Conservation (phyloP, 106 monocot genomes). For the Dendrobium nobile region DNA sequence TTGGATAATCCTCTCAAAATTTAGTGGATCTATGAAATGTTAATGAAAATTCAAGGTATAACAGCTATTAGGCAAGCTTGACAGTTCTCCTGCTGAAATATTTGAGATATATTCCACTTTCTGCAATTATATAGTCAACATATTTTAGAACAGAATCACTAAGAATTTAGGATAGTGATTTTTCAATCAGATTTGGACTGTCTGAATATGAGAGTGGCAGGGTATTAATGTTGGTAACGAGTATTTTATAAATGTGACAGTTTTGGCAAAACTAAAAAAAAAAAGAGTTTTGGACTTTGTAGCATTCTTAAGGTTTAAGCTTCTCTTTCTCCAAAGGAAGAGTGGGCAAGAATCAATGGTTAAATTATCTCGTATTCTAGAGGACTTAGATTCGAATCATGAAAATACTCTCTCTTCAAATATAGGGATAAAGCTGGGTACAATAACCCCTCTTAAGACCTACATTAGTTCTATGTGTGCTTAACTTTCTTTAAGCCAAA, state of each 20-base stretch:
- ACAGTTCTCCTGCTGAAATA: not conserved
- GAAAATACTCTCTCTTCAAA: too few species aligned
- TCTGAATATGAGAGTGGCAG: not conserved
- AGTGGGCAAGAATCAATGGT: not conserved
- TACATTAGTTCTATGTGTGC: too few species aligned
- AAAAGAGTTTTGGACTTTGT: not conserved
- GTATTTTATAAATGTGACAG: not conserved
- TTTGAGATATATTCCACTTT: not conserved
- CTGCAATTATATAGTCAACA: not conserved
- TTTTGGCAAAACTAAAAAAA: not conserved
- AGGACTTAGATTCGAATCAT: too few species aligned
- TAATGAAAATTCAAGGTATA: not conserved
- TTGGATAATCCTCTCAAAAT: not conserved
- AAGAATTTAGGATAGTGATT: not conserved
- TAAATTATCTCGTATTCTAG: too few species aligned
- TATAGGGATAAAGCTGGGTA: too few species aligned
- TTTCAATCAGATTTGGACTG: not conserved
- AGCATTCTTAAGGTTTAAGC: not conserved
- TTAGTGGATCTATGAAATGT: not conserved
- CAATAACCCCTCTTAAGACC: too few species aligned
- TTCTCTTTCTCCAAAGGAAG: not conserved
- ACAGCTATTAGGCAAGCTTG: not conserved
- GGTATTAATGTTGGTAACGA: not conserved
- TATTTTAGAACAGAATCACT: too few species aligned
- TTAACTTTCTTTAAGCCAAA: too few species aligned